These are phyloP conservation scores for Blastobotrys peoriensis DNA, from an alignment of 805 yeast genomes.

Conservation along the genomic window DNA sequence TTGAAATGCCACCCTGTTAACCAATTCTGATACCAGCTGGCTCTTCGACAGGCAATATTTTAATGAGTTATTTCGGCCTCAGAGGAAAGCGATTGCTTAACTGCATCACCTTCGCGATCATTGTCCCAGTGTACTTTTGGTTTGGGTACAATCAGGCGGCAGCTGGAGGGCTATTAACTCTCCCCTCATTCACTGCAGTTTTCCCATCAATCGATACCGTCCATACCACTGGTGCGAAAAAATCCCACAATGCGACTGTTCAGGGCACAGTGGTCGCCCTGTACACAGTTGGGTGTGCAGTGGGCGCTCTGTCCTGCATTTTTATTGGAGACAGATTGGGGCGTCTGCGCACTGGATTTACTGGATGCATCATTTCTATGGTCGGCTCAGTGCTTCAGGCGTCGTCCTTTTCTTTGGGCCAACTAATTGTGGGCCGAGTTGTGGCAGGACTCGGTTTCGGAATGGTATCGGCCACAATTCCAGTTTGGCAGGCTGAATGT, in stretches of 20 bases:
- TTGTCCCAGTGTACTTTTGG: slow-evolving; percentile 50
- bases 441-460: slow-evolving; percentile 69
- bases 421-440: slow-evolving; percentile 60
- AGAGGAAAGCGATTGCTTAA: slow-evolving; percentile 7
- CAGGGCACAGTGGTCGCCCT: slow-evolving; percentile 28
- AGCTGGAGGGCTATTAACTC: slow-evolving; percentile 11
- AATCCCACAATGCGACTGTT: slow-evolving; percentile 18
- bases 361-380: slow-evolving; percentile 1
- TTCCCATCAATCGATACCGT: slow-evolving; percentile 12
- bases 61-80: slow-evolving; percentile 5
- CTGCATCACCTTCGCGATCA: slow-evolving; percentile 28
- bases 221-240: slow-evolving; percentile 8
- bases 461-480: slow-evolving; percentile 72
- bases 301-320: slow-evolving; percentile 56
- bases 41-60: background rate
- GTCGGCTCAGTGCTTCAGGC: background rate
- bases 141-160: slow-evolving; percentile 22
- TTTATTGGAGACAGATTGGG: slow-evolving; percentile 51
- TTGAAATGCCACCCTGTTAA: too few species aligned
- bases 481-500: slow-evolving; percentile 70
- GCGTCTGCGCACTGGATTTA: slow-evolving; percentile 30
- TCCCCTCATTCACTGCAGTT: slow-evolving; percentile 9
- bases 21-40: too few species aligned
- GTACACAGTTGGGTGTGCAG: slow-evolving; percentile 65
- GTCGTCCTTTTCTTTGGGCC: background rate